Evolutionary conservation across 1,139 yeast species (phyloP).

Genomic region (Pichia sp.): DNA sequence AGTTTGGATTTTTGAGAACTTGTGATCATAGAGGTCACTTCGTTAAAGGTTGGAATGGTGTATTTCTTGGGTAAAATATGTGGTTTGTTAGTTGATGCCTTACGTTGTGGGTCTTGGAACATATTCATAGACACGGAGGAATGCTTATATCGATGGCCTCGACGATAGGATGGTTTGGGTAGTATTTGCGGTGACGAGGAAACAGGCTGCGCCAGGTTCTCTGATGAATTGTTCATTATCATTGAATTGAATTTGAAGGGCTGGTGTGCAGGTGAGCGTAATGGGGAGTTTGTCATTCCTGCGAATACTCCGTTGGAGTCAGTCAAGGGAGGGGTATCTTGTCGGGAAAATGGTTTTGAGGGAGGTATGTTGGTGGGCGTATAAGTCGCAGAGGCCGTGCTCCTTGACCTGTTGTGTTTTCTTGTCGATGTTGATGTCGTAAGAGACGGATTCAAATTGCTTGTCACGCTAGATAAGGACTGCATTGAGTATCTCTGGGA

Average conservation of each 20-base stretch:
- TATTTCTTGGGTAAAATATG: conserved; percentile 70
- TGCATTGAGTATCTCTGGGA: conserved; percentile 15
- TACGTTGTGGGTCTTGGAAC: conserved; percentile 60
- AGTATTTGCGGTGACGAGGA: conserved; percentile 27
- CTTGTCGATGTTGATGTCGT: background rate
- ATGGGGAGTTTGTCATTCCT: conserved; percentile 2
- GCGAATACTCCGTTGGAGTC: conserved; percentile 19
- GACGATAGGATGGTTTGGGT: conserved; percentile 65
- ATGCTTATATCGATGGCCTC: conserved; percentile 93
- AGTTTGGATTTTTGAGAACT: conserved; percentile 53
- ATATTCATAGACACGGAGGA: conserved; percentile 96
- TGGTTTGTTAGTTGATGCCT: conserved; percentile 65
- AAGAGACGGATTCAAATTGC: conserved; percentile 13
- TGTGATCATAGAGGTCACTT: conserved; percentile 54
- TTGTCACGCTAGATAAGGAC: conserved; percentile 4
- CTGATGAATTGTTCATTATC: conserved; percentile 32
- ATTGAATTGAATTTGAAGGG: conserved; percentile 54
- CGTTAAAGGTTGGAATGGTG: conserved; percentile 71
- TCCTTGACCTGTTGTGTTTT: conserved; percentile 18
- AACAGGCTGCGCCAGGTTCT: conserved; percentile 15
- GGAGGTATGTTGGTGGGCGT: conserved; percentile 32
- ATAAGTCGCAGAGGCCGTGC: conserved; percentile 20
- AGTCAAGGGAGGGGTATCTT: conserved; percentile 32
- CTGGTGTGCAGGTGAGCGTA: conserved; percentile 39
- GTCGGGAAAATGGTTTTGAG: conserved; percentile 35